Conservation (phyloP, 768 basidiomycete species). For the Gloeopeniophorella convolvens region DNA sequence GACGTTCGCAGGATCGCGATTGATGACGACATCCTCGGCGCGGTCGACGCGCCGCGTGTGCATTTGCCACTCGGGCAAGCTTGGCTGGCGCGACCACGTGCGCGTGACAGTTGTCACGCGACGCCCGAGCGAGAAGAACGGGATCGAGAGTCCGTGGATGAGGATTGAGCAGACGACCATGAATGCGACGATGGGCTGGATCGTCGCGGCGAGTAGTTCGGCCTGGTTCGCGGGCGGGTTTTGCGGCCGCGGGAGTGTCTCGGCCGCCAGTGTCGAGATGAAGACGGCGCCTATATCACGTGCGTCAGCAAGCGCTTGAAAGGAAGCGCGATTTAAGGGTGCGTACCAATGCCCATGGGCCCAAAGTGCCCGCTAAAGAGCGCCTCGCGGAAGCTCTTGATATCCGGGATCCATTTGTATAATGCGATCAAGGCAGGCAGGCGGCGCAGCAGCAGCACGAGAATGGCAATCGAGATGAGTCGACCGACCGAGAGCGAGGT, state of each 20-base stretch:
- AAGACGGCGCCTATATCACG: conserved; percentile 71
- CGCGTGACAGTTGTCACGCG: conserved; percentile 88
- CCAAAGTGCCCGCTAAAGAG: conserved; percentile 95
- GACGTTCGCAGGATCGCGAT: conserved; percentile 54
- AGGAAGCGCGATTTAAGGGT: neutral
- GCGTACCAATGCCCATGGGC: conserved; percentile 69
- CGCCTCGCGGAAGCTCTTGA: conserved; percentile 92
- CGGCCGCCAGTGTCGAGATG: conserved; percentile 77
- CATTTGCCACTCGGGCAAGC: conserved; percentile 76
- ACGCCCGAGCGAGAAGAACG: conserved; percentile 86
- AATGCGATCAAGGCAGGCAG: conserved; percentile 78
- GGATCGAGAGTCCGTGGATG: conserved; percentile 87
- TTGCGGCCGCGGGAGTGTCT: conserved; percentile 44
- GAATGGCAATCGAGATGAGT: conserved; percentile 73
- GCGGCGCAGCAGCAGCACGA: conserved; percentile 76
- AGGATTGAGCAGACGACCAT: conserved; percentile 90
- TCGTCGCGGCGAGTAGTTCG: conserved; percentile 60
- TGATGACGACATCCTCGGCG: conserved; percentile 77
- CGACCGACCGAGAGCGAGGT: conserved; percentile 78
- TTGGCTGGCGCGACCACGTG: conserved; percentile 76
- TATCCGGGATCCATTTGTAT: conserved; percentile 92
- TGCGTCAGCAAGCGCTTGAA: neutral
- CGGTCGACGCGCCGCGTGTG: conserved; percentile 65
- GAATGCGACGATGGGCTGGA: conserved; percentile 92
- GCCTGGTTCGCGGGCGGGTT: conserved; percentile 48